Evolutionary conservation across 352 stramenopile genomes (phyloP), one percentile per base, ranked within the genome.

Genomic region (Discostella stelligera): DNA sequence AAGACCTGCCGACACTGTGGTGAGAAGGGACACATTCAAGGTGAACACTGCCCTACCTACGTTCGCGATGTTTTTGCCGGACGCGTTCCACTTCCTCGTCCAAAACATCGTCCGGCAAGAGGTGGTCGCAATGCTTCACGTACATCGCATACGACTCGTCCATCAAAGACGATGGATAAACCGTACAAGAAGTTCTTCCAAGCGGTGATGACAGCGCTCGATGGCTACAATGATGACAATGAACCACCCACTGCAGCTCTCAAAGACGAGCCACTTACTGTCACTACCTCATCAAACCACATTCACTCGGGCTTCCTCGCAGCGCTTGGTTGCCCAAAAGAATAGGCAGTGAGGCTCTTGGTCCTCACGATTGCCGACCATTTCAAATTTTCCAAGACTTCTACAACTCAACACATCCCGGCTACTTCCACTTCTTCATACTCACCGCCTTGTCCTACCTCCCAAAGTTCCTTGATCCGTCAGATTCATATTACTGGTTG

Each of bases 351-450:
- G 48, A 9, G 16, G 14, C 14, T 3, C 25, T 58, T 58, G 50
- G 50, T 58, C 16, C 25, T 27, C 50, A 58, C 50, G 25, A 58
- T 32, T 27, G 50, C 50, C 20, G 0, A n/a, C 10, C 25, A 13
- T 27, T 58, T 58, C n/a, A 32, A 58, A 58, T 58, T 4, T 58
- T 58, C 50, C 50, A 32, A 58, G 25, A 6, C 16, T 16, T 58
- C 18, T 32, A 16, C 3, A 55, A 21, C 23, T 52, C 44, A 14
- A 20, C n/a, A 14, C 3, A 54, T 10, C 2, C 14, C 16, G 3
- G 4, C 20, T 54, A 2, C 37, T 14, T 14, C 7, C 37, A 44
- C 37, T 3, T 44, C 37, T 44, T 44, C 37, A 14, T 44, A 1
- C 37, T 44, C 13, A 14, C 37, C 7, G 1, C 13, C 13, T 44